phyloP scores from a whole-genome alignment of 768 basidiomycete genomes.

The Candolleomyces efflorescens region DNA sequence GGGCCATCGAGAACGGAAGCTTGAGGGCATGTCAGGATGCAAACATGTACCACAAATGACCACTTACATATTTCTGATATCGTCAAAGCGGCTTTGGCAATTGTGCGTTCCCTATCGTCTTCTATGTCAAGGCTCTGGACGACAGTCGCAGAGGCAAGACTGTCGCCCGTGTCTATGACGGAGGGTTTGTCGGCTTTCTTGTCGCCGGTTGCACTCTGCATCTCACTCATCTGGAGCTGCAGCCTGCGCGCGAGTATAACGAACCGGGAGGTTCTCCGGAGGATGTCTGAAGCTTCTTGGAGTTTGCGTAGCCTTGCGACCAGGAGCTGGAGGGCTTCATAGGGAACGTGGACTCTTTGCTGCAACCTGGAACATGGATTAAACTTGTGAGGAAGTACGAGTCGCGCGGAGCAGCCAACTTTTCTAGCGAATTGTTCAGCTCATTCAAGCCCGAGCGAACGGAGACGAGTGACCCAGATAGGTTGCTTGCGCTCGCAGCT shows the following conservation, averaged over 20 bases:
- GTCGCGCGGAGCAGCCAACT: slow-evolving; percentile 38
- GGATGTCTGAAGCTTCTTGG: slow-evolving; percentile 79
- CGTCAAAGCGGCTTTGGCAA: slow-evolving; percentile 92
- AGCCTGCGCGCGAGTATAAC: slow-evolving; percentile 78
- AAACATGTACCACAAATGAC: neutral
- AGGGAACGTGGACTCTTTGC: slow-evolving; percentile 81
- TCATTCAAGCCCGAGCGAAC: slow-evolving; percentile 71
- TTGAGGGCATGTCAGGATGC: slow-evolving; percentile 18
- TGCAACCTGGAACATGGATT: slow-evolving; percentile 55
- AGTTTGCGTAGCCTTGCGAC: slow-evolving; percentile 74
- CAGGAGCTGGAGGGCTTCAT: slow-evolving; percentile 65
- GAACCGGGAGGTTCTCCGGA: slow-evolving; percentile 83
- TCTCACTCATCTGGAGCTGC: slow-evolving; percentile 79
- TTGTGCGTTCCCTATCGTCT: slow-evolving; percentile 80
- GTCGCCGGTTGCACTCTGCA: slow-evolving; percentile 28
- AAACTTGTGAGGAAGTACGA: slow-evolving; percentile 13
- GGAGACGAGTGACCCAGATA: slow-evolving; percentile 63
- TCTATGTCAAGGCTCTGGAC: slow-evolving; percentile 40
- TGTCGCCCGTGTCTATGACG: slow-evolving; percentile 11
- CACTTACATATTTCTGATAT: slow-evolving; percentile 84
- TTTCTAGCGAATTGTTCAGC: slow-evolving; percentile 71
- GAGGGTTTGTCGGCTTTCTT: slow-evolving; percentile 13
- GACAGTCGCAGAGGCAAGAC: slow-evolving; percentile 14
- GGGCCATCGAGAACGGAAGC: slow-evolving; percentile 50
- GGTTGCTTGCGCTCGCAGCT: slow-evolving; percentile 69